phyloP scores from a whole-genome alignment of 2,329 filamentous ascomycete genomes.

The Capronia epimyces region DNA sequence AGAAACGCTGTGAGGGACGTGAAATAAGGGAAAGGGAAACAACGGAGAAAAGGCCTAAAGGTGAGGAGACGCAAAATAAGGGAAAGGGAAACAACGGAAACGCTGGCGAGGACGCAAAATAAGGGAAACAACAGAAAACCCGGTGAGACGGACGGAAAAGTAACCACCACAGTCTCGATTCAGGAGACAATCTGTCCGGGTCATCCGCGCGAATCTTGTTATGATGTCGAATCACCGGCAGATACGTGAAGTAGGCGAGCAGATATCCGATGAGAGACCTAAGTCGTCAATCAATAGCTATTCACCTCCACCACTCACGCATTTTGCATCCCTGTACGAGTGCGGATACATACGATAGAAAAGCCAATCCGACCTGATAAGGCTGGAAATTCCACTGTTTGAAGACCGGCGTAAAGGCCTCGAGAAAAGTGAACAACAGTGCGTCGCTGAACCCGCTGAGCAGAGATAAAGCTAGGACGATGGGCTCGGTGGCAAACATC shows the following conservation, averaged over 20 bases:
- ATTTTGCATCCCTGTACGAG: too few species aligned
- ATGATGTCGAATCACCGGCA: slow-evolving; percentile 49
- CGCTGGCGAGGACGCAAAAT: neutral
- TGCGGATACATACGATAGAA: slow-evolving; percentile 49
- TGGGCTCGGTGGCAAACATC: slow-evolving; percentile 62
- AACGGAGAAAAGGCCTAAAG: too few species aligned
- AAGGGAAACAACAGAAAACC: neutral
- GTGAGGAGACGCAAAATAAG: too few species aligned
- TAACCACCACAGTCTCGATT: slow-evolving; percentile 55
- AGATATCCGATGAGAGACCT: slow-evolving; percentile 53
- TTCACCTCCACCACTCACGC: too few species aligned
- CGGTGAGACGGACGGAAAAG: slow-evolving; percentile 47
- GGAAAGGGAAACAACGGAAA: too few species aligned
- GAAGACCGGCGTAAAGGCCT: slow-evolving; percentile 57
- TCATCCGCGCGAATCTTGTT: slow-evolving; percentile 37
- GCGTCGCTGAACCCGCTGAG: slow-evolving; percentile 61
- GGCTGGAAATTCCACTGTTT: slow-evolving; percentile 54
- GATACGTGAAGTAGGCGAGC: slow-evolving; percentile 51
- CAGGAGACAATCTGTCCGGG: slow-evolving; percentile 54
- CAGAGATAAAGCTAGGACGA: slow-evolving; percentile 56
- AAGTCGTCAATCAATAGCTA: too few species aligned
- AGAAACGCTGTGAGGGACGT: too few species aligned
- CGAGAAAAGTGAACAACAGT: slow-evolving; percentile 62
- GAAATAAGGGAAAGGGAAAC: too few species aligned
- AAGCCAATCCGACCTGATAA: slow-evolving; percentile 46